A percentile compares a stretch with the other conserved stretches of the same genome.
Evolutionary conservation across 192 early-diverging fungal species (phyloP).

Genomic region (Paraglomus occultum): DNA sequence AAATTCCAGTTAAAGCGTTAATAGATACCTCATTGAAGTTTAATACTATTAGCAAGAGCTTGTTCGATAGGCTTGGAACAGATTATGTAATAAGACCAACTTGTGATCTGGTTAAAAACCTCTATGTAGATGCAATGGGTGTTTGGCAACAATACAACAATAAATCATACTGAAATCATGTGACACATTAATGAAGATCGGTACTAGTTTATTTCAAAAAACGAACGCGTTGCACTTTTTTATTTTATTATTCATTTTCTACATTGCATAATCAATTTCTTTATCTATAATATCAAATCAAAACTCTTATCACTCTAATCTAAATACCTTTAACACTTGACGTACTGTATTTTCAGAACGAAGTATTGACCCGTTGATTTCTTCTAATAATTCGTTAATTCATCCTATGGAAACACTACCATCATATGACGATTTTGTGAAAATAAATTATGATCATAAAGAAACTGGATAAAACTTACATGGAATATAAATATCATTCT

Average conservation of each 20-base stretch:
- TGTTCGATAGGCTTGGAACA: constrained; percentile 1
- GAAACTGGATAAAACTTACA: constrained; percentile 9
- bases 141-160: no score
- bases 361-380: constrained; percentile 28
- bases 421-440: constrained; percentile 25
- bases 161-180: no score
- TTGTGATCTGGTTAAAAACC: not conserved
- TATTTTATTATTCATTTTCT: constrained; percentile 17
- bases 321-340: constrained; percentile 22
- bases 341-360: constrained; percentile 20
- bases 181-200: constrained; percentile 2
- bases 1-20: constrained; percentile 25
- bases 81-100: not conserved
- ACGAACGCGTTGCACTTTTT: constrained; percentile 7
- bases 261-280: not conserved
- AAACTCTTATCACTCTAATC: constrained; percentile 12
- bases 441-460: constrained; percentile 23
- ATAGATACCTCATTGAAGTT: constrained; percentile 18
- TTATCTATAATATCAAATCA: no score
- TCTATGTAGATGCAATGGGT: constrained; percentile 21
- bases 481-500: constrained; percentile 11
- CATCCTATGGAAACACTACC: constrained; percentile 25
- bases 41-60: constrained; percentile 21
- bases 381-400: constrained; percentile 22
- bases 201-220: constrained; percentile 6